These are phyloP conservation scores for Fraxinus baroniana DNA, from an alignment of 305 asterid species.

Conservation along the genomic window DNA sequence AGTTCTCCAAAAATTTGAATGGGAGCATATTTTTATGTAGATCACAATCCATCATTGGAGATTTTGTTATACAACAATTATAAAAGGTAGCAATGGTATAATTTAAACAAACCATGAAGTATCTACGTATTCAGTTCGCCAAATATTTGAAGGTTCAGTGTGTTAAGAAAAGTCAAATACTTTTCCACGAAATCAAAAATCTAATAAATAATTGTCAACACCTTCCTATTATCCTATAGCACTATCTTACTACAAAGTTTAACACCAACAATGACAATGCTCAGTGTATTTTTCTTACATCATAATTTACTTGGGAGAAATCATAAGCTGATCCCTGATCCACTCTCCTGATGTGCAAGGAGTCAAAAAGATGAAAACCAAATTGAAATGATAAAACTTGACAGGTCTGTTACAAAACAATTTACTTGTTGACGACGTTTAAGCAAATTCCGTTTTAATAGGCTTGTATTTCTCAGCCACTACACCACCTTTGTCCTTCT, in stretches of 20 bases:
- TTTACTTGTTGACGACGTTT: not conserved
- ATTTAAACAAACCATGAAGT: not conserved
- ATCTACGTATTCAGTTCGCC: not conserved
- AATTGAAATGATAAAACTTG: slow-evolving; percentile 14
- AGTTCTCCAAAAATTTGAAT: not conserved
- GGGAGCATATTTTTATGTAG: not conserved
- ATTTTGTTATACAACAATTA: not conserved
- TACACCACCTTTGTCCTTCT: slow-evolving; percentile 98
- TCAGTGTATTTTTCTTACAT: not conserved
- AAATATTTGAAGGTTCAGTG: not conserved
- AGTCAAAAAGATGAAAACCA: not conserved
- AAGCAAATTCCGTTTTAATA: slow-evolving; percentile 41
- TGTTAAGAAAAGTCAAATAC: not conserved
- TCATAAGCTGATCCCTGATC: not conserved
- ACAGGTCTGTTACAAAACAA: not conserved
- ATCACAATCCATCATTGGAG: not conserved
- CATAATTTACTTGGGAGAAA: not conserved
- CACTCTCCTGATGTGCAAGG: slow-evolving; percentile 7
- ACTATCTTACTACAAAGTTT: not conserved
- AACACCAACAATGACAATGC: not conserved
- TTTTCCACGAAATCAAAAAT: not conserved
- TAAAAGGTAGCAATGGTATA: not conserved
- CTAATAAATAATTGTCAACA: not conserved
- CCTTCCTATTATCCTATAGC: not conserved
- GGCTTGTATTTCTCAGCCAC: slow-evolving; percentile 82